These are phyloP conservation scores for Talaromyces adpressus DNA, from an alignment of 495 filamentous ascomycete genomes.

Conservation along the genomic window DNA sequence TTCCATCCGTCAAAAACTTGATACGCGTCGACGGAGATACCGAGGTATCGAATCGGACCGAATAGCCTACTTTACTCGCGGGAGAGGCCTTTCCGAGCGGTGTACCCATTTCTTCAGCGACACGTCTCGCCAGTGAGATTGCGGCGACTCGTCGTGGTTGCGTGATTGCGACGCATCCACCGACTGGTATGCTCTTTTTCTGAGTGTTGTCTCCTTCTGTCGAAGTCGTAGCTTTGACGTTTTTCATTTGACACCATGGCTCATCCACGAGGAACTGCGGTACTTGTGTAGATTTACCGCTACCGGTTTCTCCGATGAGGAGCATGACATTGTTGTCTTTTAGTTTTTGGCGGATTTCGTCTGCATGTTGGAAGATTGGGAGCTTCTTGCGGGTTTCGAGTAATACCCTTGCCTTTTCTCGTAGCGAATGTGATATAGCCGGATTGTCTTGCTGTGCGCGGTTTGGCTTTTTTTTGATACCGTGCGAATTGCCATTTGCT, in stretches of 20 bases:
- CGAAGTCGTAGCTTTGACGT: constrained; percentile 31
- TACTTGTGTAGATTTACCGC: constrained; percentile 94
- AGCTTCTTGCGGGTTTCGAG: constrained; percentile 54
- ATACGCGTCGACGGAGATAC: constrained; percentile 66
- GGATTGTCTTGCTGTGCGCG: not conserved
- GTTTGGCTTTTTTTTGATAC: not conserved
- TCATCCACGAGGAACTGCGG: constrained; percentile 83
- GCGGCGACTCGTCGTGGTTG: constrained; percentile 92
- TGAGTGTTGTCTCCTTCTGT: constrained; percentile 29
- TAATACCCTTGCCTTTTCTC: constrained; percentile 40
- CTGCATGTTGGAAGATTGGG: constrained; percentile 71
- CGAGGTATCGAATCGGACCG: constrained; percentile 87
- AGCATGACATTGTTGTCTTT: constrained; percentile 69
- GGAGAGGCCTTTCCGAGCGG: constrained; percentile 59
- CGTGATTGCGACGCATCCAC: constrained; percentile 90
- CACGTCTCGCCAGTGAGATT: constrained; percentile 82
- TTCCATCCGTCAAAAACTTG: constrained; percentile 95
- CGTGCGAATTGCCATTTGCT: not conserved
- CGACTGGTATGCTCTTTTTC: constrained; percentile 50
- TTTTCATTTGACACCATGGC: constrained; percentile 63
- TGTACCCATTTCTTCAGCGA: constrained; percentile 86
- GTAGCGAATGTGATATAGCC: constrained; percentile 18
- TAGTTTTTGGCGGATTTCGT: constrained; percentile 60
- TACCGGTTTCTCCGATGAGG: constrained; percentile 89
- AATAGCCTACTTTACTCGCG: constrained; percentile 79